A percentile compares a stretch with the other conserved stretches of the same genome.
Evolutionary conservation across 352 stramenopile species (phyloP).

Genomic region (Elongisporangium anandrum): DNA sequence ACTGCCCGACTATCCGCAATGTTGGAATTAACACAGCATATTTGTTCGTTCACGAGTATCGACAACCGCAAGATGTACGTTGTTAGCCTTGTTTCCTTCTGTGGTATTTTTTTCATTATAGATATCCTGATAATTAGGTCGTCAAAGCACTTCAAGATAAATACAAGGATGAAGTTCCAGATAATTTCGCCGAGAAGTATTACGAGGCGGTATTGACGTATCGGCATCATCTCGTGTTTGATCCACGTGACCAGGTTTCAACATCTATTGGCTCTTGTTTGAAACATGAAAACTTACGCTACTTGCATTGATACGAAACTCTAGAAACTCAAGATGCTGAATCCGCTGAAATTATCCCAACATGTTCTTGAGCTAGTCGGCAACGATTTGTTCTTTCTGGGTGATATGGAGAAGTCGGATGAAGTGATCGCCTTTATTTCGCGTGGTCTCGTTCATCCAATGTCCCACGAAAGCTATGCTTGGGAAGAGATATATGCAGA

Average conservation of each 20-base stretch:
- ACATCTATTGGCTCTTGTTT: too few species aligned
- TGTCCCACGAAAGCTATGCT: constrained; percentile 67
- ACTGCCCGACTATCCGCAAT: constrained; percentile 67
- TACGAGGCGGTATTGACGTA: constrained; percentile 80
- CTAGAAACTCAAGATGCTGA: constrained; percentile 78
- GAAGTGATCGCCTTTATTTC: constrained; percentile 54
- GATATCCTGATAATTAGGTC: constrained; percentile 16
- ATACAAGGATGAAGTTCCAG: constrained; percentile 33
- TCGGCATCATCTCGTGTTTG: constrained; percentile 85
- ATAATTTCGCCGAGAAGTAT: constrained; percentile 41
- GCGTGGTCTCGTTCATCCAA: constrained; percentile 50
- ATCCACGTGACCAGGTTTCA: constrained; percentile 59
- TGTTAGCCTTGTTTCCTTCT: neutral
- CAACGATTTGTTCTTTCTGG: constrained; percentile 57
- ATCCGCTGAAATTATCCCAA: constrained; percentile 50
- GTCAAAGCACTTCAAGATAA: constrained; percentile 42
- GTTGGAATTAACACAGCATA: constrained; percentile 86
- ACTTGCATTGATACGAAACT: constrained; percentile 6
- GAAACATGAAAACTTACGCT: too few species aligned
- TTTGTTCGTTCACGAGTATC: constrained; percentile 54
- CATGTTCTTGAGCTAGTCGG: constrained; percentile 53
- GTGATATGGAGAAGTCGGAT: constrained; percentile 56
- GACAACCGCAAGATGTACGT: constrained; percentile 41
- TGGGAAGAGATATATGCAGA: constrained; percentile 38
- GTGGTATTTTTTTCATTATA: neutral